Percentiles rank a stretch among this genome's conserved stretches.
phyloP scores from a whole-genome alignment of 1,139 yeast genomes.

The Diutina neorugosa region DNA sequence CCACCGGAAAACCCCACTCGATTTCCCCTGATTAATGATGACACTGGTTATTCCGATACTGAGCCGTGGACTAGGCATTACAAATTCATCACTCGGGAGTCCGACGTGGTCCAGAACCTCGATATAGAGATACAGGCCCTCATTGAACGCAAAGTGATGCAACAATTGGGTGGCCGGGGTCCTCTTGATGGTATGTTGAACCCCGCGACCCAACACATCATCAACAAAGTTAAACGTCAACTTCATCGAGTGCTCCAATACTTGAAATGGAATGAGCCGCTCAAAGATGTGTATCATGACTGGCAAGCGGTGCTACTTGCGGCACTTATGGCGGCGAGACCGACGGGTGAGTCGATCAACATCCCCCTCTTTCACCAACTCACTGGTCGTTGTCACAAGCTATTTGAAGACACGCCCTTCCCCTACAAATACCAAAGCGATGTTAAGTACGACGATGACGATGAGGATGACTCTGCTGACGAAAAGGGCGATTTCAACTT shows the following conservation, averaged over 20 bases:
- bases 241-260: not conserved
- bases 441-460: not conserved
- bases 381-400: not conserved
- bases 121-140: not conserved
- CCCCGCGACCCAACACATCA: not conserved
- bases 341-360: not conserved
- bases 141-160: not conserved
- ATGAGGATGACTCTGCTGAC: not conserved
- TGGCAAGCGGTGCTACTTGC: not conserved
- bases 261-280: not conserved
- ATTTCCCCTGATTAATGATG: not conserved
- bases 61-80: too few species aligned
- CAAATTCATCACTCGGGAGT: not conserved
- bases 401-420: not conserved
- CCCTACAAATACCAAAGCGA: not conserved
- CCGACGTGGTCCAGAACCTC: not conserved
- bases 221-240: not conserved
- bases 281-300: not conserved
- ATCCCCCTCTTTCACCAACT: not conserved
- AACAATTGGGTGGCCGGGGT: not conserved
- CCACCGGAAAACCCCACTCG: not conserved
- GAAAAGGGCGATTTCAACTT: not conserved
- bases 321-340: not conserved
- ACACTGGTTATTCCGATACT: too few species aligned
- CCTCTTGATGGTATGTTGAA: not conserved